Evolutionary conservation across 208 protist genomes (phyloP), one percentile per base, ranked within the genome.

Genomic region (Acanthamoeba polyphaga): DNA sequence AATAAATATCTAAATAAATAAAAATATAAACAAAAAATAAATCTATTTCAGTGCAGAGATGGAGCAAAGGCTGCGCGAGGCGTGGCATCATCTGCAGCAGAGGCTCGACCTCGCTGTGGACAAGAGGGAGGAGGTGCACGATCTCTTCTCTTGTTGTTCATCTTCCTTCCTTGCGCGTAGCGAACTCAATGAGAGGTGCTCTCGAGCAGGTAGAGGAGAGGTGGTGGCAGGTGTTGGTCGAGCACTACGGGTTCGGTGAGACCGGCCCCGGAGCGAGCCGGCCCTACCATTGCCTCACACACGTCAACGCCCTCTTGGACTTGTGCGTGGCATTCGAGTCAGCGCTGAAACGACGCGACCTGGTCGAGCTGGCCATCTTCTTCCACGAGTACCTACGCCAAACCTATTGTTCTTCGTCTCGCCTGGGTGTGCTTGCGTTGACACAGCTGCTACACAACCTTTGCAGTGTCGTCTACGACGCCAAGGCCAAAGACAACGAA

Each of bases 351-450:
- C 80, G 80, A 7, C 38, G 53, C 12, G 49, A 88, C 53, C 80
- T 88, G 17, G 80, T 88, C n/a, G 80, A 88, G 53, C 53, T 88
- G 46, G 80, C 80, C 51, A 88, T 88, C 38, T 88, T 88, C 46
- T 88, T 88, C 38, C 80, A 88, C 80, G 80, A 88, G 80, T 88
- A 38, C 80, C 49, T 8, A 55, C 9, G 38, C 51, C 9, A 2
- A 55, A n/a, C 13, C 29, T 17, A 0, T 49, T 24, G 12, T n/a
- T 29, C 1, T 6, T 34, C 10, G 7, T 10, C 2, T 49, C 43
- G 5, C 2, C 43, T 8, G 43, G n/a, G n/a, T n/a, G n/a, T n/a
- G n/a, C n/a, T n/a, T n/a, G n/a, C n/a, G n/a, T 87, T 87, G 10
- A 43, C 13, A 3, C 12, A 17, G 22, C 38, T 15, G 49, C 24